A percentile compares a stretch with the other conserved stretches of the same genome.
Conservation (phyloP, 352 stramenopile genomes). For the Globisporangium uncinulatum region DNA sequence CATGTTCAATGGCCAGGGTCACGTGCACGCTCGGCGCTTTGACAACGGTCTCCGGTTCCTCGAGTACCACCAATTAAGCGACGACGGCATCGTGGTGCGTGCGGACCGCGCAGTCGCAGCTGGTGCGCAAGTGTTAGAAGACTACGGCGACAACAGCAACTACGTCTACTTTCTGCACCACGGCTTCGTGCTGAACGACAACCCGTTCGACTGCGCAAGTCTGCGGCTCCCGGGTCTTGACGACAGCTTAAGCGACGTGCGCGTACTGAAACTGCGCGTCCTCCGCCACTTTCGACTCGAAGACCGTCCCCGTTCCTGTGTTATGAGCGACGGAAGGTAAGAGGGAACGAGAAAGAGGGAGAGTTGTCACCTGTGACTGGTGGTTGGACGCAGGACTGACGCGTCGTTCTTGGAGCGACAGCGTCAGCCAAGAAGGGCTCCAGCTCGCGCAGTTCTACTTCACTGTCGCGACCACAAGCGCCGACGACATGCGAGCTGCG, state of each 20-base stretch:
- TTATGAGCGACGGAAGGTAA: constrained; percentile 29
- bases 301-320: constrained; percentile 21
- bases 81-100: constrained; percentile 42
- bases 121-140: constrained; percentile 84
- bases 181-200: constrained; percentile 86
- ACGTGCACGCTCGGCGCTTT: constrained; percentile 19
- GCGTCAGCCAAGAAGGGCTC: constrained; percentile 12
- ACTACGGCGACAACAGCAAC: constrained; percentile 95
- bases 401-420: constrained; percentile 1
- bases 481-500: constrained; percentile 6
- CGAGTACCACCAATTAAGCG: constrained; percentile 41
- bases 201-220: constrained; percentile 85
- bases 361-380: not conserved
- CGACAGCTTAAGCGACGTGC: constrained; percentile 4
- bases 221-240: constrained; percentile 26
- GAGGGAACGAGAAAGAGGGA: not conserved
- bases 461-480: constrained; percentile 18
- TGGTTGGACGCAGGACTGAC: not conserved
- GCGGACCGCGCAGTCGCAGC: constrained; percentile 44
- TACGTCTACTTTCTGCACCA: constrained; percentile 86
- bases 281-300: constrained; percentile 26
- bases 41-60: constrained; percentile 56
- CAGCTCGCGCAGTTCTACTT: constrained; percentile 28
- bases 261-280: constrained; percentile 21
- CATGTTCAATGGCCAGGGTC: constrained; percentile 75